These are phyloP conservation scores for Mucor circinelloides DNA, from an alignment of 371 early-diverging fungal genomes.

Conservation along the genomic window DNA sequence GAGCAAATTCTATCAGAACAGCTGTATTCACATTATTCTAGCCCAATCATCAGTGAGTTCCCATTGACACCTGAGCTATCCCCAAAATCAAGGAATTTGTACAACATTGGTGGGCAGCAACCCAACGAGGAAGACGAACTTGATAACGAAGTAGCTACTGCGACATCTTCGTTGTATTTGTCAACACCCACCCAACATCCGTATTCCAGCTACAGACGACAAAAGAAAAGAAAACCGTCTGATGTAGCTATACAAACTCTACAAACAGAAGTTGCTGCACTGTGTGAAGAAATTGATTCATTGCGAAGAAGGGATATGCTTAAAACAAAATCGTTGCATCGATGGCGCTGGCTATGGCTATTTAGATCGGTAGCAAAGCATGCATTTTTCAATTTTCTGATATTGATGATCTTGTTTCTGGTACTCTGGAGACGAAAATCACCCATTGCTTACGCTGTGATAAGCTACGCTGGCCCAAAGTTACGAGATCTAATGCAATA, in stretches of 20 bases:
- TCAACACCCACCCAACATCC: slow-evolving; percentile 18
- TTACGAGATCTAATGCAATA: slow-evolving; percentile 17
- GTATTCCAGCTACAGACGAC: not conserved
- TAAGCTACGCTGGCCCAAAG: slow-evolving; percentile 30
- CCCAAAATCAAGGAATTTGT: not conserved
- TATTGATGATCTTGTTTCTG: slow-evolving; percentile 33
- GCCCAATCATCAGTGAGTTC: not conserved
- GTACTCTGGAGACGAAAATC: slow-evolving; percentile 35
- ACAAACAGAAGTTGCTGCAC: slow-evolving; percentile 19
- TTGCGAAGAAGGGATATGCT: slow-evolving; percentile 16
- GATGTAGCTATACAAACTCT: slow-evolving; percentile 38
- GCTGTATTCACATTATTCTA: not conserved
- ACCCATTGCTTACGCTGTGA: slow-evolving; percentile 43
- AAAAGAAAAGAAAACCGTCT: not conserved
- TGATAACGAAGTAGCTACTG: slow-evolving; percentile 44
- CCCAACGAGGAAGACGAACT: not conserved
- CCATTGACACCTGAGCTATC: slow-evolving; percentile 1
- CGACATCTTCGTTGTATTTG: slow-evolving; percentile 30
- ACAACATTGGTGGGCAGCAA: not conserved
- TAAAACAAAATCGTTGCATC: not conserved
- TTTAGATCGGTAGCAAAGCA: slow-evolving; percentile 26
- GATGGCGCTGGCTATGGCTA: slow-evolving; percentile 20
- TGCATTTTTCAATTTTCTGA: slow-evolving; percentile 32
- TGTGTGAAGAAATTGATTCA: slow-evolving; percentile 40
- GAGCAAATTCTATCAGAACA: not conserved